Base-by-base conservation (phyloP, 1,284 basidiomycete species). In the Fomitopsis palustris region DNA sequence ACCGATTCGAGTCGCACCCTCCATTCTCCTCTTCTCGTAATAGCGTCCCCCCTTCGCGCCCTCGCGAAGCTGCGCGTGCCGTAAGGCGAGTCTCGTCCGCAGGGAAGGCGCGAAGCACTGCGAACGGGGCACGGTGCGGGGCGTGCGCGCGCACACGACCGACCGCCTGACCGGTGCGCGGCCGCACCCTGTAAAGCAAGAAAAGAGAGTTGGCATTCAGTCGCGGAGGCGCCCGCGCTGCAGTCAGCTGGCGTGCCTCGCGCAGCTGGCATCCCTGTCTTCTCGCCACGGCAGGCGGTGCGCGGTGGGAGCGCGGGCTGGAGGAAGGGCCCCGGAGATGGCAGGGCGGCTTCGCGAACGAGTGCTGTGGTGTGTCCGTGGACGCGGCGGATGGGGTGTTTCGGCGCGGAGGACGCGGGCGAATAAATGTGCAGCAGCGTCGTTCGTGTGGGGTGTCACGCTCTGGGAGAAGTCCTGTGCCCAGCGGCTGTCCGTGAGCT, bases 161-260 rank as follows among this genome's bases (percentile, higher is more conserved):
- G 45, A 27, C 45, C 45, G 45, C 45, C 45, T 47, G 45, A 47
- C 45, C 45, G 45, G 25, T 27, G 25, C 25, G 25, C 45, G 45
- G 10, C n/a, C 45, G 45, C 45, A 47, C 45, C 45, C 45, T 47
- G 45, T 47, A 47, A 5, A 47, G 45, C 45, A 47, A 21, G 45
- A 23, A 47, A 47, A 47, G 45, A 47, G 45, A 47, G 45, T 47
- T 47, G 45, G 45, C 45, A 47, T 47, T 29, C 45, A 47, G 45
- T 47, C 45, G 9, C 25, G 45, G 45, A 47, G 45, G 45, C 45
- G 45, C 45, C 25, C 45, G 19, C 25, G 19, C 0, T 9, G 45
- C 45, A 29, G 45, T 47, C 45, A 47, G 45, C 45, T 47, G 45
- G 45, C 45, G 45, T 29, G 45, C 45, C 25, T 47, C 45, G 21